Conservation (phyloP, 768 basidiomycete genomes). For the Pulveroboletus ravenelii region DNA sequence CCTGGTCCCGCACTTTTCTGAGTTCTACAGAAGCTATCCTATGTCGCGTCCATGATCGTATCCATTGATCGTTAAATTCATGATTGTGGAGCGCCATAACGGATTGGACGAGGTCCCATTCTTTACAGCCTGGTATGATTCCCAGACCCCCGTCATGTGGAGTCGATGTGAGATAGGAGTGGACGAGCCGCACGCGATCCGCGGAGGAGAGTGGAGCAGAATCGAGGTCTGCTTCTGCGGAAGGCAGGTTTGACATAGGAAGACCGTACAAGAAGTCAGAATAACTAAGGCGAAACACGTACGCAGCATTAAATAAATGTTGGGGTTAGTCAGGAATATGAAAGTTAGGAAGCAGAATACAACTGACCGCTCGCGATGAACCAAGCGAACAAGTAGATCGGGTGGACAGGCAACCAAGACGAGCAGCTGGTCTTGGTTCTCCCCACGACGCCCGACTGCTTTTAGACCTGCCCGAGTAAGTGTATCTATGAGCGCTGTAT, state of each 20-base stretch:
- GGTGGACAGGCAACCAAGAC: conserved; percentile 72
- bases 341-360: background rate
- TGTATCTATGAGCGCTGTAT: conserved; percentile 54
- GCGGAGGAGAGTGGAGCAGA: conserved; percentile 54
- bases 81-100: conserved; percentile 84
- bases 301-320: background rate
- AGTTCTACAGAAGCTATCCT: conserved; percentile 61
- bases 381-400: conserved; percentile 55
- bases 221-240: conserved; percentile 39
- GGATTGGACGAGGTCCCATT: conserved; percentile 79
- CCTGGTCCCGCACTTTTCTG: conserved; percentile 70
- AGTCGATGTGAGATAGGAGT: conserved; percentile 66
- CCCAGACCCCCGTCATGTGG: conserved; percentile 79
- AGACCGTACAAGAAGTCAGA: conserved; percentile 76
- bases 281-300: conserved; percentile 38
- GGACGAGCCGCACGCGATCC: conserved; percentile 76
- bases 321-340: background rate
- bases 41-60: conserved; percentile 65
- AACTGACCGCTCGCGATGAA: conserved; percentile 70
- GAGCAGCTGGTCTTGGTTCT: conserved; percentile 67
- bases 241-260: conserved; percentile 47
- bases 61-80: conserved; percentile 75
- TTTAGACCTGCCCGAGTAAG: conserved; percentile 61
- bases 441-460: conserved; percentile 74
- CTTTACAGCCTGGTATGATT: conserved; percentile 61